Evolutionary conservation across 2,329 filamentous ascomycete genomes (phyloP).

Genomic region (Beauveria asiatica): DNA sequence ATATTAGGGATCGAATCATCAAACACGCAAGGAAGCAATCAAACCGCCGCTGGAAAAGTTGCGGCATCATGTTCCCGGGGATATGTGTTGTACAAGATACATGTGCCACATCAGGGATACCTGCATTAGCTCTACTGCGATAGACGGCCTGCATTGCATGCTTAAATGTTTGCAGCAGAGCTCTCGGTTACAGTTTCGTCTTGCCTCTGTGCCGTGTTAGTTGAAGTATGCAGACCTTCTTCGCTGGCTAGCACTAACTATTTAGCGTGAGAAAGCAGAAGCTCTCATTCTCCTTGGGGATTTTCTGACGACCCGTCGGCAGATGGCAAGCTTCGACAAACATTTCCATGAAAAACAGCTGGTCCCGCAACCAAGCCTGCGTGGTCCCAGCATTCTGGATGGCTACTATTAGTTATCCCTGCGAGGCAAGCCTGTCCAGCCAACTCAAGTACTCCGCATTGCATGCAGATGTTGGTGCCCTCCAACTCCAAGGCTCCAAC

Average conservation of each 20-base stretch:
- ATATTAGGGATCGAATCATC: neutral
- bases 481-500: neutral
- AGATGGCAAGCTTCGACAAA: neutral
- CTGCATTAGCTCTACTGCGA: neutral
- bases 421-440: neutral
- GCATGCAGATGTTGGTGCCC: constrained; percentile 4
- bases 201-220: neutral
- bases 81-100: constrained; percentile 1
- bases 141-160: neutral
- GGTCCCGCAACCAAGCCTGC: neutral
- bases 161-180: neutral
- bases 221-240: neutral
- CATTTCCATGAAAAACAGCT: neutral
- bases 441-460: constrained; percentile 3
- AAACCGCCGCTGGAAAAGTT: neutral
- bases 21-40: neutral
- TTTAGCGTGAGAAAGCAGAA: neutral
- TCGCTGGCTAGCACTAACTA: neutral
- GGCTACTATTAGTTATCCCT: neutral
- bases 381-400: neutral
- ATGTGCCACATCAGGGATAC: neutral
- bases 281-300: neutral
- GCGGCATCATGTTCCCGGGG: neutral
- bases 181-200: neutral
- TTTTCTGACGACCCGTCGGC: neutral